Base-by-base conservation (phyloP, 768 basidiomycete genomes). In the Auriscalpium orientale region DNA sequence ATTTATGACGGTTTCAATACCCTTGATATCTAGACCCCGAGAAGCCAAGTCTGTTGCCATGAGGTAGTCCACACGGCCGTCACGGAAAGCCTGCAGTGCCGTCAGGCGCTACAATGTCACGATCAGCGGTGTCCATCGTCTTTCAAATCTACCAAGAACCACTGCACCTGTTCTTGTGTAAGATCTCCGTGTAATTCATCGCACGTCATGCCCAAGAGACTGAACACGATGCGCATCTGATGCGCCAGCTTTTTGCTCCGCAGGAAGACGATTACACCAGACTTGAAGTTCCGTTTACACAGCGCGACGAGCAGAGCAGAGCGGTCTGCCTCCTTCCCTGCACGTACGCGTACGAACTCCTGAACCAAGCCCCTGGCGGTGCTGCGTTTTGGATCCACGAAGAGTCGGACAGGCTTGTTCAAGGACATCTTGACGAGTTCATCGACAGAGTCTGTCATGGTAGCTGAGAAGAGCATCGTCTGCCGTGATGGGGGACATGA, bases 391-490 rank as follows among this genome's bases (percentile, higher is more conserved):
- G 93, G 92, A 66, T 98, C 97, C 20, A 99, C 95, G 68, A 98
- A 98, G 35, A 98, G 78, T 46, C 95, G 81, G 9, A 95, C 91
- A 6, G 97, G 97, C 68, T 88, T 93, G 68, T 92, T 88, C 49
- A 98, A 73, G 12, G 91, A 91, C 79, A 98, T 87, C 65, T 84
- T 85, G 56, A 98, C 89, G 49, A 99, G 80, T 66, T 94, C 87
- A 64, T 97, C 91, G 9, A 98, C 89, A 1, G 89, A 88, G 70
- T 99, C 97, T 4, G 95, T 98, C 89, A 98, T 98, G 1, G 97
- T 99, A 2, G 97, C 97, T 1, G 94, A 97, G 72, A 99, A 99
- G 38, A 99, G 78, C 93, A 99, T 95, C 4, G 97, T 98, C 68
- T 98, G 97, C 38, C 97, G 82, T 22, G 88, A 87, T 20, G 71